A percentile compares a stretch with the other conserved stretches of the same genome.
These are phyloP conservation scores for Myxozyma sirexii DNA, from an alignment of 805 yeast genomes.

Conservation along the genomic window DNA sequence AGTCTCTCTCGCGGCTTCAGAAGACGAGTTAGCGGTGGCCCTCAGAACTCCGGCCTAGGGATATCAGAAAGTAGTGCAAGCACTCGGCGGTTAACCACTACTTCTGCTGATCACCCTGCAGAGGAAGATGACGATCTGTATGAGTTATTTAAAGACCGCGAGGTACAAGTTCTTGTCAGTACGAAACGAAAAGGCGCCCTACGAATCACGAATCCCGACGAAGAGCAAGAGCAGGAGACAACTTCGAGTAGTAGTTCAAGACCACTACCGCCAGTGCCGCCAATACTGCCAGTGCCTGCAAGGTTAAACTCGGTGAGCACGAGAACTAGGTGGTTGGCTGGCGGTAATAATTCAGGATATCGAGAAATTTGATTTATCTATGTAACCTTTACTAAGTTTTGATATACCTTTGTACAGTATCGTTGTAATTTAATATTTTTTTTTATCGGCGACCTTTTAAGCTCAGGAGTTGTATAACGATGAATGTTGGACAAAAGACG, in stretches of 20 bases:
- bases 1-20: conserved; percentile 13
- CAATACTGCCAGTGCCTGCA: background rate
- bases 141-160: conserved; percentile 52
- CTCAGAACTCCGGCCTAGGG: conserved; percentile 14
- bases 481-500: no score
- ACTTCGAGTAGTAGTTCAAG: background rate
- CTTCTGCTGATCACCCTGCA: conserved; percentile 14
- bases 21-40: conserved; percentile 18
- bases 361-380: background rate
- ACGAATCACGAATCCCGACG: conserved; percentile 65
- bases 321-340: conserved; percentile 15
- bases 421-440: background rate
- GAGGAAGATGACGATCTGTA: conserved; percentile 42
- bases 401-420: background rate
- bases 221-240: background rate
- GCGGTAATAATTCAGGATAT: background rate
- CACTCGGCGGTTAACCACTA: background rate
- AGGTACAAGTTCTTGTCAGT: conserved; percentile 72
- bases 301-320: background rate
- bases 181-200: conserved; percentile 63
- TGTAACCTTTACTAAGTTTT: background rate
- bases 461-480: no score
- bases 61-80: background rate
- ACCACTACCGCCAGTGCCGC: background rate
- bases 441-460: no score